phyloP scores from a whole-genome alignment of 192 early-diverging fungal genomes.

The Paraglomus brasilianum region DNA sequence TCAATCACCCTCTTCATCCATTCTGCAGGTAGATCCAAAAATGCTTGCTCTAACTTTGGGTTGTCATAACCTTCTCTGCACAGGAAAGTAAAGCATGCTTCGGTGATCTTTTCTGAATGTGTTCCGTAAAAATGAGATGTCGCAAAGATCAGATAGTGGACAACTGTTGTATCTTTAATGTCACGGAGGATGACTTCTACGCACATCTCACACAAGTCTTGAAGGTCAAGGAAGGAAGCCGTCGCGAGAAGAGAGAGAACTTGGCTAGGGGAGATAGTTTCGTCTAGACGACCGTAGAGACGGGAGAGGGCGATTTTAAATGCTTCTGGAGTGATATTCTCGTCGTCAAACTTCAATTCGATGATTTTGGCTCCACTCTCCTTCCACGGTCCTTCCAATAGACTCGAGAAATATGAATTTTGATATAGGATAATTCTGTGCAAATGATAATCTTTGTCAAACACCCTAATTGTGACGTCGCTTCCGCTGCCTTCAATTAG shows the following conservation, averaged over 20 bases:
- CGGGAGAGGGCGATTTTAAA: constrained; percentile 52
- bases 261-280: constrained; percentile 40
- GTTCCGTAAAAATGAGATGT: constrained; percentile 43
- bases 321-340: constrained; percentile 49
- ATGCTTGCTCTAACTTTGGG: constrained; percentile 33
- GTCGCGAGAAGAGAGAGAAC: constrained; percentile 47
- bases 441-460: constrained; percentile 48
- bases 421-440: constrained; percentile 56
- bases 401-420: constrained; percentile 47
- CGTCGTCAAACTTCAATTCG: constrained; percentile 48
- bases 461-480: constrained; percentile 48
- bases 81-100: constrained; percentile 51
- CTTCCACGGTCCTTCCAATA: constrained; percentile 49
- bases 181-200: constrained; percentile 28
- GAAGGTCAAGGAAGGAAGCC: constrained; percentile 49
- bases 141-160: constrained; percentile 46
- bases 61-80: constrained; percentile 53
- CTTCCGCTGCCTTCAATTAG: constrained; percentile 48
- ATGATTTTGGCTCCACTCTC: constrained; percentile 38
- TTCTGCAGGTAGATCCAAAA: constrained; percentile 39
- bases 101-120: constrained; percentile 44
- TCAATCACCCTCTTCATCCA: constrained; percentile 51
- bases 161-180: constrained; percentile 35
- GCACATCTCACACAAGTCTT: constrained; percentile 45
- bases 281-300: constrained; percentile 51